Base-by-base conservation (phyloP, 129 eudicot species). In the Lactuca saligna region DNA sequence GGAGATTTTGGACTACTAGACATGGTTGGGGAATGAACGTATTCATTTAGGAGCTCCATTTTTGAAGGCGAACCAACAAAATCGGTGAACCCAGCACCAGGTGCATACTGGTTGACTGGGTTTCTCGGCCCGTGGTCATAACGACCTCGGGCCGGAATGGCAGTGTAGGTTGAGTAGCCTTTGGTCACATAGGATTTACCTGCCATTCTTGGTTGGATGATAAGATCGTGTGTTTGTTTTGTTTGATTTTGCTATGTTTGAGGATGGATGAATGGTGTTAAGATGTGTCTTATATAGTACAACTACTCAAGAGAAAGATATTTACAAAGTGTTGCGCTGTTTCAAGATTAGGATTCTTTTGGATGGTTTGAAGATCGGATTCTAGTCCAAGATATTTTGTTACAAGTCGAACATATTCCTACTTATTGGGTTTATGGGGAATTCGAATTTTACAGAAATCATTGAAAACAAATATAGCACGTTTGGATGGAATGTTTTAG, bases 111-210 rank as follows among this genome's bases (percentile, higher is more conserved):
- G 67, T 57, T 74, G 41, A 11, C 48, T 17, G 44, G 10, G 54
- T 32, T 16, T 20, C 38, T 75, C 1, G 56, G 39, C 6, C 72
- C 57, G 34, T 68, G 70, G 29, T 68, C 70, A 29, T 38, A 68
- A 31, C 13, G 58, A 39, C 69, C 64, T n/a, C 8, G 58, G 41
- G 57, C 4, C 0, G 80, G 70, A 32, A 76, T 61, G 13, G 68
- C 4, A 20, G 80, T 76, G 70, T 76, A 50, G 57, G 80, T 68
- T 7, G 80, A 76, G 80, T 68, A 76, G 44, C 75, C 80, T 68
- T 76, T 76, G 1, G 58, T 51, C 65, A 76, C 70, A 17, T 68
- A 68, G 2, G 70, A 50, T 38, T 15, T 68, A 7, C 57, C 56
- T 16, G 75, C 65, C 78, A 73, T 73, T 37, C 17, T 62, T 6